Percentiles rank a stretch among this genome's conserved stretches.
Evolutionary conservation across 352 stramenopile species (phyloP).

Genomic region (Phytophthora cactorum): DNA sequence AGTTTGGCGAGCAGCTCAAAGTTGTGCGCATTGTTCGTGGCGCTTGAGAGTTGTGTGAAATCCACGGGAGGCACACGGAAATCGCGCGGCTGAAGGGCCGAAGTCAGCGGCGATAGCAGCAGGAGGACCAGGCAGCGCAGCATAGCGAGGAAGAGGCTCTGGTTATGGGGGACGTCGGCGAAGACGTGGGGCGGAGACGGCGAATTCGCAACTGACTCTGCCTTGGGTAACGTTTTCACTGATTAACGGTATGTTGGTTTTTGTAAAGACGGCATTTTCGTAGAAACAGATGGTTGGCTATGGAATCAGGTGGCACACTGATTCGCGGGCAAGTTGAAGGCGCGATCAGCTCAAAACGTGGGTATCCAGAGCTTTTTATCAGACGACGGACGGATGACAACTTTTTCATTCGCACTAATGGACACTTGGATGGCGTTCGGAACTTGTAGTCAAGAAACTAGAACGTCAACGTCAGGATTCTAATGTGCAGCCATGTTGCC

Average conservation of each 20-base stretch:
- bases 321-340: constrained; percentile 26
- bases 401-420: constrained; percentile 15
- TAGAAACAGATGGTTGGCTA: constrained; percentile 13
- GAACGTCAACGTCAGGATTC: constrained; percentile 13
- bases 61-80: constrained; percentile 66
- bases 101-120: constrained; percentile 20
- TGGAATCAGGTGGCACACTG: constrained; percentile 19
- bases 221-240: background rate
- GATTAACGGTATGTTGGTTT: constrained; percentile 19
- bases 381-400: background rate
- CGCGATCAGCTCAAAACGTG: constrained; percentile 1
- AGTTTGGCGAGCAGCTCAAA: constrained; percentile 53
- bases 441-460: constrained; percentile 2
- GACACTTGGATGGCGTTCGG: constrained; percentile 8
- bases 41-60: constrained; percentile 51
- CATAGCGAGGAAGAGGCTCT: constrained; percentile 21
- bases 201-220: constrained; percentile 29
- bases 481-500: constrained; percentile 4
- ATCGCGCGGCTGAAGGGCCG: constrained; percentile 37
- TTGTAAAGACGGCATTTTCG: constrained; percentile 23
- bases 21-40: constrained; percentile 39
- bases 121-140: constrained; percentile 24
- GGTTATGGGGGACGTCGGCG: constrained; percentile 12
- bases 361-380: background rate
- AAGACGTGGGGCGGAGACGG: constrained; percentile 24